These are phyloP conservation scores for Podila epicladia DNA, from an alignment of 192 early-diverging fungal species.

Conservation along the genomic window DNA sequence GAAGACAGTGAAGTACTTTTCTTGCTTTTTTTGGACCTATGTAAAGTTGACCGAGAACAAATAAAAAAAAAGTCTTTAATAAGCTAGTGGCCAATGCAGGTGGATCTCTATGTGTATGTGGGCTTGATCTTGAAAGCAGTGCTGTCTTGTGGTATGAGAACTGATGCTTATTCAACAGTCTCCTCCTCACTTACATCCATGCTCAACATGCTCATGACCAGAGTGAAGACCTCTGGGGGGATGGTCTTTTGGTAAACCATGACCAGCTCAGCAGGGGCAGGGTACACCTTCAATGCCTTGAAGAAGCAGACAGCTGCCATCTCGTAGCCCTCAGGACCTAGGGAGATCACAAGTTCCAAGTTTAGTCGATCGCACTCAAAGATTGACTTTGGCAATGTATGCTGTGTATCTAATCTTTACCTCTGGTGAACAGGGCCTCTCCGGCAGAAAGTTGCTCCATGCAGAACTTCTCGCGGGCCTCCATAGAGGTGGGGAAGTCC, in stretches of 20 bases:
- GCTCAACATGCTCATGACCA: conserved; percentile 92
- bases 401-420: conserved; percentile 49
- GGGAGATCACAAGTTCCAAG: neutral
- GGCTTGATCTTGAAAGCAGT: conserved; percentile 5
- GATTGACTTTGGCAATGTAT: no score
- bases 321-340: conserved; percentile 66
- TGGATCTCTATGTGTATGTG: neutral
- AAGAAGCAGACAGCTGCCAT: conserved; percentile 89
- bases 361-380: no score
- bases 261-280: conserved; percentile 93
- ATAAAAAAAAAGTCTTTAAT: neutral
- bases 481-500: conserved; percentile 77
- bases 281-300: conserved; percentile 93
- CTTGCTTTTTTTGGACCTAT: conserved; percentile 73
- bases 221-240: conserved; percentile 85
- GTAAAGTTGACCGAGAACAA: neutral
- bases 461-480: conserved; percentile 90
- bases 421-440: conserved; percentile 77
- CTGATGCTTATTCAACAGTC: neutral
- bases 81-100: neutral
- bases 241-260: conserved; percentile 96
- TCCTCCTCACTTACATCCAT: conserved; percentile 67
- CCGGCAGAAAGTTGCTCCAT: conserved; percentile 89
- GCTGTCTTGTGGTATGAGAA: neutral
- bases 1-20: conserved; percentile 85